A percentile compares a stretch with the other conserved stretches of the same genome.
These are phyloP conservation scores for Magnusiomyces paraingens DNA, from an alignment of 1,139 yeast genomes.

Conservation along the genomic window DNA sequence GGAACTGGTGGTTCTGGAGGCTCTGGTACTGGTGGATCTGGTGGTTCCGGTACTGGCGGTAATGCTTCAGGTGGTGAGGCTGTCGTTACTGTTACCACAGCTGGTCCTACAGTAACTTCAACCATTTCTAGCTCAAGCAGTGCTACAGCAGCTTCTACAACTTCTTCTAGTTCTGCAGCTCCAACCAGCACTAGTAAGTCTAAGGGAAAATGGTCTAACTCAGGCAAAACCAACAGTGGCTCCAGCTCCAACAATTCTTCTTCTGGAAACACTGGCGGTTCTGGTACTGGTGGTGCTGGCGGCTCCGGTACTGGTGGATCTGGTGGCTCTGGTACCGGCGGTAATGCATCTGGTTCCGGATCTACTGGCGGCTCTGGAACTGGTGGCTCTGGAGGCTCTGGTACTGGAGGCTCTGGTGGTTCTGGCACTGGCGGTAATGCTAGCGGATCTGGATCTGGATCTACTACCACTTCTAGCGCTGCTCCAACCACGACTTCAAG, in stretches of 20 bases:
- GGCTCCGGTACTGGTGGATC: slow-evolving; percentile 2
- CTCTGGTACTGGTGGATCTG: neutral
- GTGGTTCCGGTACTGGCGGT: slow-evolving; percentile 2
- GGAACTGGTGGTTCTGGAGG: slow-evolving; percentile 2
- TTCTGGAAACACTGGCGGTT: neutral
- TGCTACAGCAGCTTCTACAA: neutral
- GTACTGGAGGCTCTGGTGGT: neutral
- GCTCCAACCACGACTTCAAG: neutral
- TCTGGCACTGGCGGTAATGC: neutral
- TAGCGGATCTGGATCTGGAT: neutral
- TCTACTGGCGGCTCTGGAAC: neutral
- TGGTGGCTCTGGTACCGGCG: slow-evolving; percentile 2
- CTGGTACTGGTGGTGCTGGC: neutral
- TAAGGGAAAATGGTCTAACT: neutral
- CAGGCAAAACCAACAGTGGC: neutral
- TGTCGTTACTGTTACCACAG: neutral
- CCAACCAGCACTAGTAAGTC: neutral
- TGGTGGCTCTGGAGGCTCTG: neutral
- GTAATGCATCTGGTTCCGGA: neutral
- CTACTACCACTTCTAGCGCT: neutral
- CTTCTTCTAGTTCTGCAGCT: neutral
- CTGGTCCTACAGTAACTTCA: neutral
- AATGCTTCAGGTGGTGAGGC: neutral
- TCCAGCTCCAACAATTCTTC: neutral
- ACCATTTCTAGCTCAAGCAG: neutral